A percentile compares a stretch with the other conserved stretches of the same genome.
Conservation (phyloP, 139 green algal species). For the Desmodesmus armatus region DNA sequence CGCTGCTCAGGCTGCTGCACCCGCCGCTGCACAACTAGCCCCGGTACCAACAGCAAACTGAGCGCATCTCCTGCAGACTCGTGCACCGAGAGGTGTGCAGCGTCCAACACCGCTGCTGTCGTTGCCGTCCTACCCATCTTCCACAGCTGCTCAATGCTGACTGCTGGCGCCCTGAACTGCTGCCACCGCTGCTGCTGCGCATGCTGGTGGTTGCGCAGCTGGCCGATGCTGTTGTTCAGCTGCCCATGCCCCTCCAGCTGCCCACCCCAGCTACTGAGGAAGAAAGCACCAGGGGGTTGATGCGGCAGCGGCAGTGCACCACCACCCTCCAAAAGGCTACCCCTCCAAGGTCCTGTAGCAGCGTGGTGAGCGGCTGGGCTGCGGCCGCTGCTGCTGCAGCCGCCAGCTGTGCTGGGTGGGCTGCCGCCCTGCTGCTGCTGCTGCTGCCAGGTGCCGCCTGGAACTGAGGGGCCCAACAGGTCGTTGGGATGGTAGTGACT, state of each 20-base stretch:
- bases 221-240: background rate
- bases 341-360: background rate
- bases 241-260: too few relatives aligned
- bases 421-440: background rate
- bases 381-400: background rate
- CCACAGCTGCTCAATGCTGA: constrained; percentile 21
- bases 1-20: background rate
- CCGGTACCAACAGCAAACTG: background rate
- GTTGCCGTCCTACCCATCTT: constrained; percentile 23
- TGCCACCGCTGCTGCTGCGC: background rate
- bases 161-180: background rate
- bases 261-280: too few relatives aligned
- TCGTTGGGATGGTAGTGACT: too few relatives aligned
- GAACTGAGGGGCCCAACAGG: too few relatives aligned
- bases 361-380: background rate
- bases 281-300: too few relatives aligned
- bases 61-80: background rate
- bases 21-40: constrained; percentile 4
- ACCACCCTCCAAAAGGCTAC: too few relatives aligned
- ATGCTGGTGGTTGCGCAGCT: background rate
- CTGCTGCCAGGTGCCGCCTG: background rate
- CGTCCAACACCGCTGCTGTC: background rate
- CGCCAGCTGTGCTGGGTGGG: background rate
- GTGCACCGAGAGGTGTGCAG: constrained; percentile 11
- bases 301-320: too few relatives aligned